A percentile compares a stretch with the other conserved stretches of the same genome.
Evolutionary conservation across 306 rosid species (phyloP).

Genomic region (Malus orientalis): DNA sequence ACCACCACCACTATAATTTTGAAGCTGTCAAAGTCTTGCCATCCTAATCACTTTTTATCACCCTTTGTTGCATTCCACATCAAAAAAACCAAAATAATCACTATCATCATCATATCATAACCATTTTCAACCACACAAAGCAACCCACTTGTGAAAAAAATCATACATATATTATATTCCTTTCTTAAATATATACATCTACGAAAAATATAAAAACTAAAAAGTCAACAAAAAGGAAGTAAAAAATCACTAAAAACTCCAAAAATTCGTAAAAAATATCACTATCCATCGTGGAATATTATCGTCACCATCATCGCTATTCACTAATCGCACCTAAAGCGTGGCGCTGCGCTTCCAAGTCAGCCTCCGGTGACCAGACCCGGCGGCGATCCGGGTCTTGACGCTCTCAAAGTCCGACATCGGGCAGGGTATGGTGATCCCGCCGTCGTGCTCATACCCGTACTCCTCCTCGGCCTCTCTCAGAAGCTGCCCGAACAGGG

Average conservation of each 20-base stretch:
- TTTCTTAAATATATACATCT: slow-evolving; percentile 13
- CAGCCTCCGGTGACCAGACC: slow-evolving; percentile 31
- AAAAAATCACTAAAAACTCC: not conserved
- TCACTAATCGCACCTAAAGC: not conserved
- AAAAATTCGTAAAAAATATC: slow-evolving; percentile 1
- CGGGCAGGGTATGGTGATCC: slow-evolving; percentile 80
- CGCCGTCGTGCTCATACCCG: slow-evolving; percentile 75
- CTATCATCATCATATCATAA: not conserved
- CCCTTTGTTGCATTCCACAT: not conserved
- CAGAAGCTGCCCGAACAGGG: slow-evolving; percentile 61
- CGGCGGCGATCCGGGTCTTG: slow-evolving; percentile 59
- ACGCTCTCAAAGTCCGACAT: slow-evolving; percentile 64
- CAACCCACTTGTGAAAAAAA: not conserved
- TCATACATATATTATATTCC: not conserved
- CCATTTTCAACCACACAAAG: not conserved
- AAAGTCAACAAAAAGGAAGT: not conserved
- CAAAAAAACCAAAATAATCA: not conserved
- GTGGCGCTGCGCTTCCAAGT: slow-evolving; percentile 32
- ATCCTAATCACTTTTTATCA: not conserved
- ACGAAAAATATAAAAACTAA: not conserved
- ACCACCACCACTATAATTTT: not conserved
- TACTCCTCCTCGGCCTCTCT: slow-evolving; percentile 67
- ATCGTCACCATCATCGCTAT: slow-evolving; percentile 16
- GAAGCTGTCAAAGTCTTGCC: not conserved
- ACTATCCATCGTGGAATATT: slow-evolving; percentile 2